Evolutionary conservation across 805 yeast genomes (phyloP).

Genomic region (Danielia oregonensis): DNA sequence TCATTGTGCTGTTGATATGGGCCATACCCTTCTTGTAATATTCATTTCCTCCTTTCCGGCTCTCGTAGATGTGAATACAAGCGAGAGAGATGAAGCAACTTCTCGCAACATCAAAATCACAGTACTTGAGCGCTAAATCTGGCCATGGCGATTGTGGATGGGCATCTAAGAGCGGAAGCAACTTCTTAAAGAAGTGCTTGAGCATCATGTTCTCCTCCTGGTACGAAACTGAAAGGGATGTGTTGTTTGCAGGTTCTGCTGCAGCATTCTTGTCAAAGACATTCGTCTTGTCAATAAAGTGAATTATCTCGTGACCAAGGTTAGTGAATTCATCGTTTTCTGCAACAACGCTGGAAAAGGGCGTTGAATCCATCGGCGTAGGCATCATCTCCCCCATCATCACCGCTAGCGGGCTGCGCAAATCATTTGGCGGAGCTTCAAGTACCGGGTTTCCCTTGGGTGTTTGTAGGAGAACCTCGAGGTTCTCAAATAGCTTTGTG

Average conservation of each 20-base stretch:
- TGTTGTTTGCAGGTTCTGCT: slow-evolving; percentile 2
- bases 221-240: slow-evolving; percentile 24
- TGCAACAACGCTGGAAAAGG: neutral
- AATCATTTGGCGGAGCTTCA: neutral
- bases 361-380: neutral
- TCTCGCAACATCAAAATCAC: slow-evolving; percentile 55
- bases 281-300: slow-evolving; percentile 15
- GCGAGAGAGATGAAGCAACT: slow-evolving; percentile 55
- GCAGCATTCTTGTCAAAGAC: slow-evolving; percentile 8
- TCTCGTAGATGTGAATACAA: slow-evolving; percentile 56
- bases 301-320: slow-evolving; percentile 14
- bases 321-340: slow-evolving; percentile 1
- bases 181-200: slow-evolving; percentile 52
- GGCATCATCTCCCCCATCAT: slow-evolving; percentile 9
- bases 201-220: slow-evolving; percentile 53
- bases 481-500: slow-evolving; percentile 22
- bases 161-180: slow-evolving; percentile 52
- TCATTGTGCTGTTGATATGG: slow-evolving; percentile 56
- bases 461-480: slow-evolving; percentile 19
- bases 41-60: slow-evolving; percentile 45
- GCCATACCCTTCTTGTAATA: slow-evolving; percentile 50
- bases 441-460: too few relatives aligned
- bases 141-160: slow-evolving; percentile 65
- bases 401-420: slow-evolving; percentile 9
- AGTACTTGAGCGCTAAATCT: slow-evolving; percentile 51